Evolutionary conservation across 2,329 filamentous ascomycete genomes (phyloP).

Genomic region (Podosphaera xanthii): DNA sequence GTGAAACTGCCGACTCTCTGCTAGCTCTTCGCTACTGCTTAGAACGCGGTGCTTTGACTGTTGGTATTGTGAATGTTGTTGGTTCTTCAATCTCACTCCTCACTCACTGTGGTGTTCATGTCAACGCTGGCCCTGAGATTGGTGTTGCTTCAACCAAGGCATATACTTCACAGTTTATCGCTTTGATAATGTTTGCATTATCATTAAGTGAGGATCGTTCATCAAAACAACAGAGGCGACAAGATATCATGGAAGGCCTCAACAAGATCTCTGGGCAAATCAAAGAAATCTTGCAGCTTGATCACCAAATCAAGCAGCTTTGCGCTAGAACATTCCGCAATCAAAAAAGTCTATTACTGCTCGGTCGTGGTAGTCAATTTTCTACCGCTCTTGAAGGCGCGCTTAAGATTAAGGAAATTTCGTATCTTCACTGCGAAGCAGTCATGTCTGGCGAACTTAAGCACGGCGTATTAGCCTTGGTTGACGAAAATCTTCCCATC

Average conservation of each 20-base stretch:
- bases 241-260: conserved; percentile 92
- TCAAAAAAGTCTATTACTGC: conserved; percentile 83
- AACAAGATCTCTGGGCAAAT: conserved; percentile 76
- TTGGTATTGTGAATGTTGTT: conserved; percentile 96
- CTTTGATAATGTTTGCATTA: conserved; percentile 98
- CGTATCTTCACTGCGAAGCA: conserved; percentile 96
- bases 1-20: conserved; percentile 92
- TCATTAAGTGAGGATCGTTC: conserved; percentile 91
- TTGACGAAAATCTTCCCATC: conserved; percentile 95
- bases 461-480: conserved; percentile 90
- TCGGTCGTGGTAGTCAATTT: conserved; percentile 90
- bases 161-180: conserved; percentile 97
- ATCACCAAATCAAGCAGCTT: conserved; percentile 82
- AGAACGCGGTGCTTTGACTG: conserved; percentile 88
- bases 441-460: conserved; percentile 99
- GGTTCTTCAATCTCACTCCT: conserved; percentile 96
- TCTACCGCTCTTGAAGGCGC: conserved; percentile 93
- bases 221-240: conserved; percentile 73
- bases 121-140: conserved; percentile 96
- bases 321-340: conserved; percentile 85
- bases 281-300: conserved; percentile 72
- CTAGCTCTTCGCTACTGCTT: conserved; percentile 95
- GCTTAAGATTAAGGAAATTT: conserved; percentile 99
- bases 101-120: conserved; percentile 98
- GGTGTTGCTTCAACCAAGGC: conserved; percentile 98